Percentiles rank a stretch among this genome's conserved stretches.
Conservation (phyloP, 202 grass and related monocot species). For the Zizania palustris region DNA sequence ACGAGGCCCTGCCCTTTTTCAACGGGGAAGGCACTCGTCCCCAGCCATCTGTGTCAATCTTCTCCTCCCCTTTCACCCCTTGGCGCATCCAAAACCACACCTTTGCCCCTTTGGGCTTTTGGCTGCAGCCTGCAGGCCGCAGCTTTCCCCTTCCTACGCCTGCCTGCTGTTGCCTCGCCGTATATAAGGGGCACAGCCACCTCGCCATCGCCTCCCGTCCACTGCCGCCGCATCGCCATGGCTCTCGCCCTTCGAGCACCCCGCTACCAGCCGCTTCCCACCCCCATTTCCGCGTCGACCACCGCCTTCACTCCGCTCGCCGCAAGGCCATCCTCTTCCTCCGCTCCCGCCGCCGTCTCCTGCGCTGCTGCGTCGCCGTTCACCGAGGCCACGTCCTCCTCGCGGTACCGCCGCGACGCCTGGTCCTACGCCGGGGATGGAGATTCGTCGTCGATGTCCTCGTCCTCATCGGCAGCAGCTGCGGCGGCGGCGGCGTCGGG, state of each 20-base stretch:
- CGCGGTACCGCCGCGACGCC: slow-evolving; percentile 69
- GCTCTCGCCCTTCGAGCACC: slow-evolving; percentile 47
- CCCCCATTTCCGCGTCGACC: slow-evolving; percentile 34
- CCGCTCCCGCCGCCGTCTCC: neutral
- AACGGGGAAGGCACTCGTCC: neutral
- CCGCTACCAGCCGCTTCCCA: slow-evolving; percentile 29
- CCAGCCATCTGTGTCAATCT: neutral
- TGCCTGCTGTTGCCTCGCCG: neutral
- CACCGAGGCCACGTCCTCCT: slow-evolving; percentile 79
- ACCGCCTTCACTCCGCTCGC: slow-evolving; percentile 21
- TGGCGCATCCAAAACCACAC: slow-evolving; percentile 49
- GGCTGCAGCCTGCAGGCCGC: neutral
- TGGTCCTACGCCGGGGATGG: slow-evolving; percentile 62
- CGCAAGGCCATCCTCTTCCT: neutral
- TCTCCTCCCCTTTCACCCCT: slow-evolving; percentile 42
- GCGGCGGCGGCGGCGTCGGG: slow-evolving; percentile 42
- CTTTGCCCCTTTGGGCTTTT: neutral
- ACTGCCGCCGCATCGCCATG: slow-evolving; percentile 33
- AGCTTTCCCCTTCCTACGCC: neutral
- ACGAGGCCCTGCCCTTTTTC: slow-evolving; percentile 33
- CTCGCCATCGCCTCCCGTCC: neutral
- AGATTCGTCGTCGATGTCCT: slow-evolving; percentile 8
- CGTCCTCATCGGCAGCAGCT: neutral
- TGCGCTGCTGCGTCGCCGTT: slow-evolving; percentile 68
- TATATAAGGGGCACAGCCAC: slow-evolving; percentile 18